Base-by-base conservation (phyloP, 1,139 yeast genomes). In the Kazachstania sp. region DNA sequence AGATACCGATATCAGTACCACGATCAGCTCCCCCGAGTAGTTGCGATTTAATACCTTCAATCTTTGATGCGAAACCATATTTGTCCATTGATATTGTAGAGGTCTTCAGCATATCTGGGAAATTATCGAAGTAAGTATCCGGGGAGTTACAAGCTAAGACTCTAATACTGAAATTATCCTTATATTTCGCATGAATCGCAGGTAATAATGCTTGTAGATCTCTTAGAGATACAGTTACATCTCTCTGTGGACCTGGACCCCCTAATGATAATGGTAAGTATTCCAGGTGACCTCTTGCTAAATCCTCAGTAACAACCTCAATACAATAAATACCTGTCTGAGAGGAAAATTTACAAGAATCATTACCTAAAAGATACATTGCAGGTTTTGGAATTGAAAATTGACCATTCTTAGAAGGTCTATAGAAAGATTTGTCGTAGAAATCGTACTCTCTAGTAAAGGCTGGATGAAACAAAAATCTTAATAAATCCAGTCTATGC, bases 391-490 rank as follows among this genome's bases (percentile, higher is more conserved):
- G 50, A 13, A 53, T 50, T 3, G 49, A 51, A 41, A 51, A 57
- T 5, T 61, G 55, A 36, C 60, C 65, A 30, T 49, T 56, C 48
- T 46, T 56, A 37, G 53, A 64, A 37, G 55, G 66, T 53, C 54
- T 60, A 56, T 51, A 50, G 44, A 65, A 59, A 9, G 65, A 51
- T 41, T 64, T 60, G 47, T 69, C 72, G 19, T 54, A 51, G 35
- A 59, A 67, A 61, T 92, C 97, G 11, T 71, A 63, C 0, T 95
- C 94, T 29, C 85, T 63, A 2, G 82, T 67, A 64, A 90, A 90
- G 0, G 86, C 77, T 6, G 85, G 95, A 64, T 92, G 97, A 60
- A 77, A 78, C 42, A 87, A 68, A 63, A 84, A 92, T 57, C 96
- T 72, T 45, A 86, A 60, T 42, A 85, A 65, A 63, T 92, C 98